A percentile compares a stretch with the other conserved stretches of the same genome.
These are phyloP conservation scores for Perkinsus marinus DNA, from an alignment of 169 alveolate genomes.

Conservation along the genomic window DNA sequence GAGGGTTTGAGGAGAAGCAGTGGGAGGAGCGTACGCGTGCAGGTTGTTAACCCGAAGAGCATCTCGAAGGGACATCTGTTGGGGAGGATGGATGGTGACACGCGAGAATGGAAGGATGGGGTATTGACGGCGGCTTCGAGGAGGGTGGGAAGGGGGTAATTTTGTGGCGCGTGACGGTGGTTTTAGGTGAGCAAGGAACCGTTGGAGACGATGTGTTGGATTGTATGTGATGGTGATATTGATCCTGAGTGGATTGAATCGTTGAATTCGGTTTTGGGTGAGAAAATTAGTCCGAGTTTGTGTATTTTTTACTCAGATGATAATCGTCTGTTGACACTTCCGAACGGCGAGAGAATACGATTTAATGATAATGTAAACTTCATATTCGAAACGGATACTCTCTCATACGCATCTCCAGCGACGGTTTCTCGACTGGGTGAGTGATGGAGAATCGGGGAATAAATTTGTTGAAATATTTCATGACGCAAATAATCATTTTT, in stretches of 20 bases:
- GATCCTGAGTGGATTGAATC: conserved; percentile 94
- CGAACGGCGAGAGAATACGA: conserved; percentile 78
- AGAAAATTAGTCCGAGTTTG: background rate
- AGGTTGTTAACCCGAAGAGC: conserved; percentile 72
- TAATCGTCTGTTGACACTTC: conserved; percentile 73
- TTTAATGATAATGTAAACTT: conserved; percentile 73
- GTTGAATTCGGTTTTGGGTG: conserved; percentile 62
- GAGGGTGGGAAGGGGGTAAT: conserved; percentile 44
- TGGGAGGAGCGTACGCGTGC: conserved; percentile 44
- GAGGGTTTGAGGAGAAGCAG: conserved; percentile 2
- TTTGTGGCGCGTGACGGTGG: conserved; percentile 1
- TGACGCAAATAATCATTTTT: no score
- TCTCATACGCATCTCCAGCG: conserved; percentile 86
- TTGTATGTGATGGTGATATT: conserved; percentile 86
- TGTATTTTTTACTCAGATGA: conserved; percentile 69
- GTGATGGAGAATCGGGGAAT: no score
- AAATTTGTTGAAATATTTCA: no score
- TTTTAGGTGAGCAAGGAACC: conserved; percentile 32
- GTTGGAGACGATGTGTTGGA: conserved; percentile 66
- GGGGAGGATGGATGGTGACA: conserved; percentile 80
- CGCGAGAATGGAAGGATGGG: conserved; percentile 84
- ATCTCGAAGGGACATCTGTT: conserved; percentile 73
- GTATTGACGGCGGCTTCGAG: conserved; percentile 75
- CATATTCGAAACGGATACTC: conserved; percentile 69
- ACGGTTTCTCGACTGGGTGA: conserved; percentile 89